Base-by-base conservation (phyloP, 805 yeast genomes). In the Brettanomyces nanus region DNA sequence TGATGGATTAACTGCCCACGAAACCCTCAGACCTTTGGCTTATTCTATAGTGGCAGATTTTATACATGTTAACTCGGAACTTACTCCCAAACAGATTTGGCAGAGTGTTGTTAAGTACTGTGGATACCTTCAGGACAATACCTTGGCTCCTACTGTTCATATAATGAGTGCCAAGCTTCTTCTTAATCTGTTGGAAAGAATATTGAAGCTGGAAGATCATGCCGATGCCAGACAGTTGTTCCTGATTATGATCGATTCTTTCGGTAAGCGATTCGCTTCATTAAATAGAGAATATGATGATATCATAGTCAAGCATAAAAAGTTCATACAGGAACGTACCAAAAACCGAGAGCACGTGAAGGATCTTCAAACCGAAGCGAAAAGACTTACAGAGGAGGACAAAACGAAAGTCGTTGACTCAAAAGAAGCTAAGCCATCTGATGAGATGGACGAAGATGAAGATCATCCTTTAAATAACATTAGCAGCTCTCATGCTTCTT, bases 41-140 rank as follows among this genome's bases (percentile, higher is more conserved):
- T 92, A 89, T 58, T 83, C 94, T 26, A 85, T 94, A 11, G 90
- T 92, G 35, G 97, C 98, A 0, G 99, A 92, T 54, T 80, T 94
- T 49, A 82, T 92, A 38, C 97, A 92, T 53, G 90, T 90, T 3
- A 76, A 97, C 47, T 73, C 79, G 35, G 94, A 89, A 47, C 64
- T 92, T 37, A 79, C 84, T 1, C 75, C 89, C 2, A 77, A 75
- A 28, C 96, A 86, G 54, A 81, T 92, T 9, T 80, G 95, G 80
- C 78, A 81, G 41, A 85, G 96, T 0, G 90, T 94, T 4, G 73
- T 70, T 31, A 80, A 85, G 40, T 92, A 86, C 53, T 81, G 95
- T 51, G 73, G 71, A 21, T 78, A 86, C 47, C 63, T 92, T 44
- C 81, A 82, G 48, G 97, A 94, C 54, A 77, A 75, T 45, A 65